Evolutionary conservation across 352 stramenopile species (phyloP).

Genomic region (Blastocystis sp.): DNA sequence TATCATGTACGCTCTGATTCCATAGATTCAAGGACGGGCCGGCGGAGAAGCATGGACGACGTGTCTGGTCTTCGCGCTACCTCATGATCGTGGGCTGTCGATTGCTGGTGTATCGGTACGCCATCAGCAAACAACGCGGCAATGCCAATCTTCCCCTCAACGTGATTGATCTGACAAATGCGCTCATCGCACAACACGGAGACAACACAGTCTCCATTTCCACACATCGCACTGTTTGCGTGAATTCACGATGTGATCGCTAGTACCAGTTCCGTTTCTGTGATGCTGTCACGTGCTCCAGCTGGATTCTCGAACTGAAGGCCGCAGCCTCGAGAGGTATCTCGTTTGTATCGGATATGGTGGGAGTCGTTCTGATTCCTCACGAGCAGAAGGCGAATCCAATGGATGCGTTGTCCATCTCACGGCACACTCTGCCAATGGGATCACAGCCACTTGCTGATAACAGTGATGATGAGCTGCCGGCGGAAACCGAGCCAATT

Average conservation of each 20-base stretch:
- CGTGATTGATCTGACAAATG: constrained; percentile 50
- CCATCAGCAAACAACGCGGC: neutral
- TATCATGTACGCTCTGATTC: neutral
- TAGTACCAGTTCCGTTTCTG: constrained; percentile 42
- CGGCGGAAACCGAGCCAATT: too few relatives aligned
- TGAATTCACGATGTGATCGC: neutral
- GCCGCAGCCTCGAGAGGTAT: neutral
- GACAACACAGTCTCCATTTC: constrained; percentile 9
- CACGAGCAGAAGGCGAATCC: neutral
- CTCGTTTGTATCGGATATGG: neutral
- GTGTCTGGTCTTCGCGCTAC: constrained; percentile 22
- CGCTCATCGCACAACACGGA: neutral
- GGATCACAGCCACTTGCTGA: too few relatives aligned
- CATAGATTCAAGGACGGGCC: constrained; percentile 34
- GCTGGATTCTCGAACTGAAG: constrained; percentile 28
- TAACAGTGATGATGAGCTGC: too few relatives aligned
- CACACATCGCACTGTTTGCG: neutral
- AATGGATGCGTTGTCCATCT: neutral
- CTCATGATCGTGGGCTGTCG: constrained; percentile 28
- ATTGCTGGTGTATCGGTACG: constrained; percentile 36
- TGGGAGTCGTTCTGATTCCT: neutral
- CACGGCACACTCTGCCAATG: neutral
- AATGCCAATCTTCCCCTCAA: constrained; percentile 27
- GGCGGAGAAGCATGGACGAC: constrained; percentile 13
- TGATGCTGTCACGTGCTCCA: neutral